These are phyloP conservation scores for Mariannaea elegans DNA, from an alignment of 2,329 filamentous ascomycete species.

Conservation along the genomic window DNA sequence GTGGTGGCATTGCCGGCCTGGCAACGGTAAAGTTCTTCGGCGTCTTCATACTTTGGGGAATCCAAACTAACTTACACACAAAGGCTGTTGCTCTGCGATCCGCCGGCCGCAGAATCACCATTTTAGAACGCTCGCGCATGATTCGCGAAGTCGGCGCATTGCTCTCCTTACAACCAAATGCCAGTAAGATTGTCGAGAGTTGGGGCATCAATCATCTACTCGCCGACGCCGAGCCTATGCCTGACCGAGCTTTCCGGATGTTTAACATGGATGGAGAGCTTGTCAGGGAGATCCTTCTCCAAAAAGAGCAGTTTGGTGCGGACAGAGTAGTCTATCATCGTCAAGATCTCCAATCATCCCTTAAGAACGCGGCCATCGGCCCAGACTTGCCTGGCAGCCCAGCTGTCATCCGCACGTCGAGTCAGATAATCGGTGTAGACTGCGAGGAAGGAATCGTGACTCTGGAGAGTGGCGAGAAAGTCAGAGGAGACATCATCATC, in stretches of 20 bases:
- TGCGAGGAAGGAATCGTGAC: slow-evolving; percentile 30
- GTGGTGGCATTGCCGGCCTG: slow-evolving; percentile 33
- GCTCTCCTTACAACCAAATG: slow-evolving; percentile 33
- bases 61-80: background rate
- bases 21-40: slow-evolving; percentile 13
- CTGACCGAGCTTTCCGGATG: slow-evolving; percentile 32
- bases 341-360: slow-evolving; percentile 30
- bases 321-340: slow-evolving; percentile 34
- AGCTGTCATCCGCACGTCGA: slow-evolving; percentile 24
- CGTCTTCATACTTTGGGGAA: background rate
- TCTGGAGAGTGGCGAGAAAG: slow-evolving; percentile 24
- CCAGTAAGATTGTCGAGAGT: slow-evolving; percentile 31
- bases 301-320: slow-evolving; percentile 30
- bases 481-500: slow-evolving; percentile 30
- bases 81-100: slow-evolving; percentile 28
- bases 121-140: slow-evolving; percentile 34
- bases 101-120: slow-evolving; percentile 29
- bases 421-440: slow-evolving; percentile 25
- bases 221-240: slow-evolving; percentile 25
- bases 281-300: slow-evolving; percentile 27
- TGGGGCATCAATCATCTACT: slow-evolving; percentile 30
- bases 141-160: slow-evolving; percentile 33
- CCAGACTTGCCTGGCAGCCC: slow-evolving; percentile 19
- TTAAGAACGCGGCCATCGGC: slow-evolving; percentile 25
- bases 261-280: slow-evolving; percentile 25